Evolutionary conservation across 1,284 basidiomycete genomes (phyloP).

Genomic region (Ganoderma sp.): DNA sequence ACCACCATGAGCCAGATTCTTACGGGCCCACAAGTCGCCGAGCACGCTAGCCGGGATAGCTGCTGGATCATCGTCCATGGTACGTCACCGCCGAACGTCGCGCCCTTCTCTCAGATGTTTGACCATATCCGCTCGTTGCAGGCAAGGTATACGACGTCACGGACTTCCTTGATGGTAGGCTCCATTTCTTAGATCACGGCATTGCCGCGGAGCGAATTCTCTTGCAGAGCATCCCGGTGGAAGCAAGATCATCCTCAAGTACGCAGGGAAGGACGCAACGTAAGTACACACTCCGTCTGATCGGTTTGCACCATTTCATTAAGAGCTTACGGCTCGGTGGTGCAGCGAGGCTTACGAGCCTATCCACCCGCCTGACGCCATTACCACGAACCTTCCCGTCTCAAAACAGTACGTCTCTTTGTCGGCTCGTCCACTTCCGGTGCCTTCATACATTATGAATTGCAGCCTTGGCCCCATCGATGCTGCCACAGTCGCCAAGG

Average conservation of each 20-base stretch:
- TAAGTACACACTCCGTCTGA: constrained; percentile 36
- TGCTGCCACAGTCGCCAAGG: constrained; percentile 50
- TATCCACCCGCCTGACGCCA: constrained; percentile 68
- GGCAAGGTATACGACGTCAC: constrained; percentile 76
- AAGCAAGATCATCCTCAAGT: constrained; percentile 66
- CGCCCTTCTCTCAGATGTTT: background rate
- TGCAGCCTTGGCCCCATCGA: constrained; percentile 56
- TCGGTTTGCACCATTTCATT: background rate
- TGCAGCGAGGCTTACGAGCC: constrained; percentile 61
- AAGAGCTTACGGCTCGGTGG: background rate
- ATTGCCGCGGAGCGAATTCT: background rate
- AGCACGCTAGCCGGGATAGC: constrained; percentile 53
- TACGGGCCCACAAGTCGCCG: constrained; percentile 40
- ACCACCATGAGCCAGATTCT: constrained; percentile 35
- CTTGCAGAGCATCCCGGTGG: constrained; percentile 57
- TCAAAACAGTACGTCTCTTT: constrained; percentile 48
- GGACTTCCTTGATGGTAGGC: constrained; percentile 63
- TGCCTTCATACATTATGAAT: background rate
- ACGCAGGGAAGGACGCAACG: constrained; percentile 80
- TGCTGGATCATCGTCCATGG: constrained; percentile 82
- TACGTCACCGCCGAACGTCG: constrained; percentile 33
- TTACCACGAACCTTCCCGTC: constrained; percentile 62
- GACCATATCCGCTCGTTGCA: constrained; percentile 36
- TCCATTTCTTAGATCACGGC: background rate
- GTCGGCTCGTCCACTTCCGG: background rate